phyloP scores from a whole-genome alignment of 1,284 basidiomycete species.

The Microbotryum violaceum region DNA sequence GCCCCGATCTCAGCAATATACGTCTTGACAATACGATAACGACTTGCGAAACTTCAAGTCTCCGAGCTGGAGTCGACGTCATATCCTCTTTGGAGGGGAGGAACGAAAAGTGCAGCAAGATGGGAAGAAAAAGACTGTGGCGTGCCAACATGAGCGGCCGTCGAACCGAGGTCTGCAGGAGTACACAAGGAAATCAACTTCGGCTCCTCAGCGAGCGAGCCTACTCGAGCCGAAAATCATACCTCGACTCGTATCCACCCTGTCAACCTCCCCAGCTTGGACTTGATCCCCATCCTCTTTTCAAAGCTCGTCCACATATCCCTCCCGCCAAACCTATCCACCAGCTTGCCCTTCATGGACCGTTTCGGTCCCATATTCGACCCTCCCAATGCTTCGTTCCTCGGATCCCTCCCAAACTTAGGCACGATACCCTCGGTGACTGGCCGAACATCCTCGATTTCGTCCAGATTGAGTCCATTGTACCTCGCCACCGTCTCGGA shows the following conservation, averaged over 20 bases:
- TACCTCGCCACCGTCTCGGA: background rate
- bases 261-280: background rate
- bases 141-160: background rate
- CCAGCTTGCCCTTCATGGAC: background rate
- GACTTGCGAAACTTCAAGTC: background rate
- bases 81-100: background rate
- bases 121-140: background rate
- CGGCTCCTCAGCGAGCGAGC: background rate
- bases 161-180: background rate
- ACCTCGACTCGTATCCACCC: conserved; percentile 2
- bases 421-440: background rate
- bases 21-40: background rate
- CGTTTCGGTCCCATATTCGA: conserved; percentile 4
- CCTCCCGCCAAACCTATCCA: background rate
- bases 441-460: background rate
- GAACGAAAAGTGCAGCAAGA: background rate
- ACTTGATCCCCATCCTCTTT: conserved; percentile 1
- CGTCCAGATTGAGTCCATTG: background rate
- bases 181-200: background rate
- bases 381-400: background rate
- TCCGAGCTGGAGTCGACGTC: background rate
- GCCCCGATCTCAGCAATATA: background rate
- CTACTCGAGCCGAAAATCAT: background rate
- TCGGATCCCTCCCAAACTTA: background rate
- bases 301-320: conserved; percentile 1